Evolutionary conservation across 225 moss, liverwort and hornwort species (phyloP).

Genomic region (Takakia lepidozioides): DNA sequence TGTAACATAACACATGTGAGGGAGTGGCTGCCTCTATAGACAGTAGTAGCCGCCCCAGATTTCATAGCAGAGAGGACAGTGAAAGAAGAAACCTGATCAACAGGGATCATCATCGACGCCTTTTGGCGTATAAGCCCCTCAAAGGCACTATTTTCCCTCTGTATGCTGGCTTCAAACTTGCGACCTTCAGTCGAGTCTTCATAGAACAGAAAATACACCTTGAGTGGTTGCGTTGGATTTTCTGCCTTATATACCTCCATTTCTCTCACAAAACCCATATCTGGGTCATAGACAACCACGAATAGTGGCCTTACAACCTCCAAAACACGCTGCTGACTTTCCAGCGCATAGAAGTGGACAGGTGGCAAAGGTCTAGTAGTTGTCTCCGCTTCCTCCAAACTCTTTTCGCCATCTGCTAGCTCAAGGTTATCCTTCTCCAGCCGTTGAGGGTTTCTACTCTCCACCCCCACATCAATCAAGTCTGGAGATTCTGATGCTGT

Average conservation of each 20-base stretch:
- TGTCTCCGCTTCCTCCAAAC: conserved; percentile 15
- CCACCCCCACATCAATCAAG: conserved; percentile 4
- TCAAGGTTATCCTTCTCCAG: conserved; percentile 12
- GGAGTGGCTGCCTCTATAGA: no score
- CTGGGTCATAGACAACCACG: conserved; percentile 89
- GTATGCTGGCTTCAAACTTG: conserved; percentile 88
- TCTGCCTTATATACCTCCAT: conserved; percentile 85
- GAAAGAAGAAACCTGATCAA: conserved; percentile 62
- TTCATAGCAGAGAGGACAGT: not conserved
- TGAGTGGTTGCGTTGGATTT: conserved; percentile 42
- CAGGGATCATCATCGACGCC: conserved; percentile 95
- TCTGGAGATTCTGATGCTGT: conserved; percentile 18
- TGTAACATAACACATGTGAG: no score
- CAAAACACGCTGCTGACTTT: conserved; percentile 87
- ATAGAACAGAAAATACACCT: conserved; percentile 90
- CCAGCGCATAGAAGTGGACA: conserved; percentile 82
- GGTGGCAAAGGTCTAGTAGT: conserved; percentile 53
- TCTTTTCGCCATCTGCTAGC: not conserved
- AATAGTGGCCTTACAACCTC: conserved; percentile 70
- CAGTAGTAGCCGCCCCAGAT: no score
- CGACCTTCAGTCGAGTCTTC: conserved; percentile 87
- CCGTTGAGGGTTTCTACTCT: no score
- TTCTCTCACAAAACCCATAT: conserved; percentile 90
- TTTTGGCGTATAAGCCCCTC: conserved; percentile 89
- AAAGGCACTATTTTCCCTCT: conserved; percentile 75